A percentile compares a stretch with the other conserved stretches of the same genome.
Evolutionary conservation across 305 asterid genomes (phyloP).

Genomic region (Rubia peregrina): DNA sequence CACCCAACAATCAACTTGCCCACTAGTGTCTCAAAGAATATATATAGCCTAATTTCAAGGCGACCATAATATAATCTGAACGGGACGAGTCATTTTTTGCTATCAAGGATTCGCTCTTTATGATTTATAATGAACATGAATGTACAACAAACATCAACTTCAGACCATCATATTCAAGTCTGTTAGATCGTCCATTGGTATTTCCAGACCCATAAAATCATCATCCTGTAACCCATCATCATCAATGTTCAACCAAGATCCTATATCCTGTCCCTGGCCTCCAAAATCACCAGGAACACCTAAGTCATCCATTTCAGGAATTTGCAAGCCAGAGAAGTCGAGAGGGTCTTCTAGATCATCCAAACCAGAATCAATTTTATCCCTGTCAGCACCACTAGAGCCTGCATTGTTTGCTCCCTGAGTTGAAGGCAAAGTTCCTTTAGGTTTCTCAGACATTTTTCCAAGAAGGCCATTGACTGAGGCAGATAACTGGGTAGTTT

Average conservation of each 20-base stretch:
- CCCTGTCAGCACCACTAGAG: constrained; percentile 35
- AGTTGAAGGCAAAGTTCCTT: constrained; percentile 42
- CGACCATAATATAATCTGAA: constrained; percentile 38
- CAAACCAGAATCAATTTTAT: constrained; percentile 31
- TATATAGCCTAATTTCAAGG: constrained; percentile 37
- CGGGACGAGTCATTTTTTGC: constrained; percentile 35
- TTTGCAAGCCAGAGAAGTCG: constrained; percentile 74
- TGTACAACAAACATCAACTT: constrained; percentile 48
- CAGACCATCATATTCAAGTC: constrained; percentile 85
- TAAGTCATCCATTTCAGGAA: constrained; percentile 79
- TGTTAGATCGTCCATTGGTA: constrained; percentile 90
- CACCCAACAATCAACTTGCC: constrained; percentile 43
- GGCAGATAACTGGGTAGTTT: constrained; percentile 68
- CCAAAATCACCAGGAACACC: constrained; percentile 60
- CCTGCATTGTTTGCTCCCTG: constrained; percentile 44
- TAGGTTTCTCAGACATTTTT: constrained; percentile 52
- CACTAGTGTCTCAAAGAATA: constrained; percentile 53
- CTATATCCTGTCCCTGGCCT: constrained; percentile 81
- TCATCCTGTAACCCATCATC: constrained; percentile 78
- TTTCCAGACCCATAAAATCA: constrained; percentile 76
- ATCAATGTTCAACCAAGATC: constrained; percentile 86
- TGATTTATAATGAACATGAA: constrained; percentile 44
- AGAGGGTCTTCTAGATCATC: constrained; percentile 85
- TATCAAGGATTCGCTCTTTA: constrained; percentile 28
- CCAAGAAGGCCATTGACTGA: constrained; percentile 64